Conservation (phyloP, 2,329 filamentous ascomycete genomes). For the Fusarium pseudoanthophilum region DNA sequence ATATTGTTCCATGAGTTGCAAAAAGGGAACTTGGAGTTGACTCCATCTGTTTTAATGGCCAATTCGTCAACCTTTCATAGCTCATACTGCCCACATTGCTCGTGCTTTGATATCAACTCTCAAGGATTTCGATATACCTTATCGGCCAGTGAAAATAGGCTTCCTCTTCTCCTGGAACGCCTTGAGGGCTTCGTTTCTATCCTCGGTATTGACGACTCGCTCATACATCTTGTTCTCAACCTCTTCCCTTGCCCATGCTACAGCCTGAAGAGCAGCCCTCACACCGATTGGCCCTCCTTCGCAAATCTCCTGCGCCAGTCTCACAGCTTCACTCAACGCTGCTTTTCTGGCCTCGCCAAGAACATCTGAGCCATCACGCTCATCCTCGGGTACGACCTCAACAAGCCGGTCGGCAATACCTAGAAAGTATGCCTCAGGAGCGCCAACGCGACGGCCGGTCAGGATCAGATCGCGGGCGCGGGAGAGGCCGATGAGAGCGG, state of each 20-base stretch:
- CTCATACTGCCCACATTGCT: not conserved
- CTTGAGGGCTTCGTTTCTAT: constrained; percentile 85
- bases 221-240: constrained; percentile 91
- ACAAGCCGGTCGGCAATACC: constrained; percentile 92
- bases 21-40: not conserved
- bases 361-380: constrained; percentile 55
- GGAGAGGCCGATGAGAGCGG: constrained; percentile 79
- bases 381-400: constrained; percentile 73
- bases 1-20: not conserved
- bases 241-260: constrained; percentile 76
- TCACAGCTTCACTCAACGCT: constrained; percentile 79
- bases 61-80: not conserved
- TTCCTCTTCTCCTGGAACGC: constrained; percentile 79
- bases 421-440: constrained; percentile 88
- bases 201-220: constrained; percentile 82
- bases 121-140: constrained; percentile 15
- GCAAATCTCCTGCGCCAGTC: constrained; percentile 85
- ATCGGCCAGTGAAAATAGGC: constrained; percentile 67
- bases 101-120: not conserved
- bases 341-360: constrained; percentile 70
- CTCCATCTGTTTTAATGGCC: not conserved
- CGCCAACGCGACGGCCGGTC: constrained; percentile 86
- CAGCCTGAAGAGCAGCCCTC: constrained; percentile 80
- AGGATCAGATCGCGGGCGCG: constrained; percentile 91
- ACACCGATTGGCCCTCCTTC: constrained; percentile 89